phyloP scores from a whole-genome alignment of 108 stramenopile species.

The Skeletonema tropicum region DNA sequence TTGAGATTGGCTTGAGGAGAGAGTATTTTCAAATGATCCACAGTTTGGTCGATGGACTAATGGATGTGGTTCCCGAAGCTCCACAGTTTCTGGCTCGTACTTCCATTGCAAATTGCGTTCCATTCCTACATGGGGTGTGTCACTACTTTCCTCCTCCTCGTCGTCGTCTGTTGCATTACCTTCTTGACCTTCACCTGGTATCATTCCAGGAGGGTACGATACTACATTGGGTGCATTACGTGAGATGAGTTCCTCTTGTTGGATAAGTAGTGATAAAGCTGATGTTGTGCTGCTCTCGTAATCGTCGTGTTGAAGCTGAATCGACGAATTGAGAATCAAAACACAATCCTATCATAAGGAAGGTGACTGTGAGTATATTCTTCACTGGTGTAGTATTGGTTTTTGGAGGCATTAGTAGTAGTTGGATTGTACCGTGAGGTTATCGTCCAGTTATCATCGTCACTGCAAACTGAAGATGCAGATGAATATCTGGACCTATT shows the following conservation, averaged over 20 bases:
- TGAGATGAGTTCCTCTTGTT: neutral
- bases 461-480: neutral
- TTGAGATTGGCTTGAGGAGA: neutral
- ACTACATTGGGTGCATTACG: neutral
- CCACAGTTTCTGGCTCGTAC: neutral
- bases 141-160: neutral
- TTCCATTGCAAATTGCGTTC: constrained; percentile 4
- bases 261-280: neutral
- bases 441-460: neutral
- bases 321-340: neutral
- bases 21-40: neutral
- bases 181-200: neutral
- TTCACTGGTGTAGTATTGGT: neutral
- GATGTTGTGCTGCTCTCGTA: neutral
- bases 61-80: neutral
- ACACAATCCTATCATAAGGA: neutral
- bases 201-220: neutral
- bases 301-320: neutral
- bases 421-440: neutral
- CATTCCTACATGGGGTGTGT: no score
- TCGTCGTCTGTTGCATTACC: neutral
- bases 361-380: neutral
- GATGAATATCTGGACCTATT: neutral
- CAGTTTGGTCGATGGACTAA: neutral
- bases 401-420: neutral